Conservation (phyloP, 441 rosid species). For the Lepidium campestre region DNA sequence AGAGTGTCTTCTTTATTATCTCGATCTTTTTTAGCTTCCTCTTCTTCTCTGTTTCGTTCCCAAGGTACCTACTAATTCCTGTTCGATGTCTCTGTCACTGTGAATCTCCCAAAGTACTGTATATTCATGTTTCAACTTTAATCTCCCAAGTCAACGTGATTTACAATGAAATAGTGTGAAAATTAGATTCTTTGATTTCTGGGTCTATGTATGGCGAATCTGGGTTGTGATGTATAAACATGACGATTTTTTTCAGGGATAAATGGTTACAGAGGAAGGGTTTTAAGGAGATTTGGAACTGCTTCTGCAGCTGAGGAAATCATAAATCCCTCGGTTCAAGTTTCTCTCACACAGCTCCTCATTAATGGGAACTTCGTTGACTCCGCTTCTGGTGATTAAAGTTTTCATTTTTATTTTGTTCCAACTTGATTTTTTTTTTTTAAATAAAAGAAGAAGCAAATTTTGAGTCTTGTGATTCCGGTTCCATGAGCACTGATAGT, state of each 20-base stretch:
- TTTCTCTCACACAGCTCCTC: conserved; percentile 53
- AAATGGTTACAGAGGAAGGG: conserved; percentile 29
- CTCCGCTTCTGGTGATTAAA: conserved; percentile 63
- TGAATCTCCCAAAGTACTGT: neutral
- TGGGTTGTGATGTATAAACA: neutral
- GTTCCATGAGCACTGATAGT: conserved; percentile 1
- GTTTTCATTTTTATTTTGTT: conserved; percentile 1
- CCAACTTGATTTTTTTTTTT: too few relatives aligned
- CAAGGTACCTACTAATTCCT: conserved; percentile 33
- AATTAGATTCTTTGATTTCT: neutral
- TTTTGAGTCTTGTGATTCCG: neutral
- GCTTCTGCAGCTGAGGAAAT: conserved; percentile 53
- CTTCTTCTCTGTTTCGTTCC: conserved; percentile 37
- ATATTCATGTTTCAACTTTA: neutral
- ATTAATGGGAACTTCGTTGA: conserved; percentile 74
- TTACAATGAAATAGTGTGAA: neutral
- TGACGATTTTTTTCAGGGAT: conserved; percentile 36
- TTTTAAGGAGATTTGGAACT: conserved; percentile 41
- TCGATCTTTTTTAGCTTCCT: conserved; percentile 48
- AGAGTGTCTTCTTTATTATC: conserved; percentile 62
- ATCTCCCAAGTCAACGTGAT: neutral
- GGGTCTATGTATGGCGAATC: neutral
- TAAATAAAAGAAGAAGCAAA: neutral
- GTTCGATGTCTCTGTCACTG: neutral
- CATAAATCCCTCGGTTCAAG: conserved; percentile 51